Evolutionary conservation across 2,329 filamentous ascomycete genomes (phyloP).

Genomic region (Alternaria postmessia): DNA sequence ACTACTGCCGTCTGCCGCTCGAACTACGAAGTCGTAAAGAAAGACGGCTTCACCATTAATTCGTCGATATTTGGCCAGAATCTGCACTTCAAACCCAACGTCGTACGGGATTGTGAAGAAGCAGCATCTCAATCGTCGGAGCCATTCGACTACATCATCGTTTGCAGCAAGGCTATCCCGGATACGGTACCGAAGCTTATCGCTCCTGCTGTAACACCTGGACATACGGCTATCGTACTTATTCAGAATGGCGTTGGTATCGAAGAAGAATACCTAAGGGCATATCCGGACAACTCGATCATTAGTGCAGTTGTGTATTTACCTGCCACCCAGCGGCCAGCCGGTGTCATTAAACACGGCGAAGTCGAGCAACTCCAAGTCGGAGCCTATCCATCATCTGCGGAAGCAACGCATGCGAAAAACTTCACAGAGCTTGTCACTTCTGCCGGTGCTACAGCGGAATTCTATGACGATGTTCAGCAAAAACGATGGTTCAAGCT

Average conservation of each 20-base stretch:
- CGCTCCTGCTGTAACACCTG: constrained; percentile 49
- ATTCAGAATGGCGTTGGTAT: constrained; percentile 70
- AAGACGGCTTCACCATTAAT: constrained; percentile 53
- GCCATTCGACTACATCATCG: constrained; percentile 59
- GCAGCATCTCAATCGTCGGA: constrained; percentile 33
- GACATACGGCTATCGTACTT: constrained; percentile 63
- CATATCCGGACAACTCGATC: constrained; percentile 62
- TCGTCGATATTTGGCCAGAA: constrained; percentile 48
- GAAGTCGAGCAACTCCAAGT: constrained; percentile 60
- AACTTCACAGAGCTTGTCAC: constrained; percentile 55
- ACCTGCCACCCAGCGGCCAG: constrained; percentile 59
- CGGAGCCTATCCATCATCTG: constrained; percentile 57
- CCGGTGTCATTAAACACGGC: constrained; percentile 58
- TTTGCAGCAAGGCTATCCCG: constrained; percentile 58
- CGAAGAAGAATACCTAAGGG: constrained; percentile 61
- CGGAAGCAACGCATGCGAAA: constrained; percentile 23
- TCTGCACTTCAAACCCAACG: constrained; percentile 47
- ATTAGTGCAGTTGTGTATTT: constrained; percentile 66
- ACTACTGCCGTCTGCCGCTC: constrained; percentile 58
- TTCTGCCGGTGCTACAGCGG: constrained; percentile 56
- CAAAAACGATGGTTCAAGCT: constrained; percentile 67
- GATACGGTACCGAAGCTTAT: constrained; percentile 50
- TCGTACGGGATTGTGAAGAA: constrained; percentile 48
- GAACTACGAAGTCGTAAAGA: constrained; percentile 54
- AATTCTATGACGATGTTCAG: constrained; percentile 64